Conservation (phyloP, 805 yeast species). For the Grigorovia jiainica region DNA sequence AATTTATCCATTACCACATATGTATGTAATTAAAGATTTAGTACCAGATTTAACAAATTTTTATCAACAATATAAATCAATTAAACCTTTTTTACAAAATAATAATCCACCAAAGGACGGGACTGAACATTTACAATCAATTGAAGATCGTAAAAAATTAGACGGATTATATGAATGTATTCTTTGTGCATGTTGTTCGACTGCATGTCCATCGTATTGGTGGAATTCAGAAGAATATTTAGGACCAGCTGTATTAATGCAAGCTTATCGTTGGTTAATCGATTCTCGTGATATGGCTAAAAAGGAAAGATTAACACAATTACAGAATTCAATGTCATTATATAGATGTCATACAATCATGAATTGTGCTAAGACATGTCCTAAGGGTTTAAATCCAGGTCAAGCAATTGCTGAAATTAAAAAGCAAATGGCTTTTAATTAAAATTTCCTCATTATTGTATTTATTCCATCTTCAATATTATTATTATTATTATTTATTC, state of each 20-base stretch:
- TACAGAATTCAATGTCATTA: slow-evolving; percentile 93
- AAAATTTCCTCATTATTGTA: slow-evolving; percentile 5
- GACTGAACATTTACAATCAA: slow-evolving; percentile 81
- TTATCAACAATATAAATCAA: slow-evolving; percentile 96
- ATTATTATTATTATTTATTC: slow-evolving; percentile 4
- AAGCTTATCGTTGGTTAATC: slow-evolving; percentile 97
- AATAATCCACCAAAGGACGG: slow-evolving; percentile 72
- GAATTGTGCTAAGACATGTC: slow-evolving; percentile 98
- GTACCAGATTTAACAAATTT: slow-evolving; percentile 97
- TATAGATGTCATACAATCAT: slow-evolving; percentile 98
- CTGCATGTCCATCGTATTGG: slow-evolving; percentile 99
- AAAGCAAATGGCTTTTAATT: slow-evolving; percentile 68
- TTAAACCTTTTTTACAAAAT: slow-evolving; percentile 93
- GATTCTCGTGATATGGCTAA: slow-evolving; percentile 95
- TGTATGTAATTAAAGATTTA: slow-evolving; percentile 93
- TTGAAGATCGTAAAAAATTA: slow-evolving; percentile 88
- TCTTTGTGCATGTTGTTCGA: slow-evolving; percentile 96
- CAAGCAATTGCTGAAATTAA: slow-evolving; percentile 94
- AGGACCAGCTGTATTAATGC: slow-evolving; percentile 98
- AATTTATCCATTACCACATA: slow-evolving; percentile 95
- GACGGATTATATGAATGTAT: slow-evolving; percentile 98
- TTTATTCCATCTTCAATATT: background rate
- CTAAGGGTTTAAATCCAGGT: slow-evolving; percentile 98
- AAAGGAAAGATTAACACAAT: slow-evolving; percentile 68
- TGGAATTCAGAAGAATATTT: slow-evolving; percentile 98